Conservation (phyloP, 805 yeast species). For the Nakazawaea sp. region DNA sequence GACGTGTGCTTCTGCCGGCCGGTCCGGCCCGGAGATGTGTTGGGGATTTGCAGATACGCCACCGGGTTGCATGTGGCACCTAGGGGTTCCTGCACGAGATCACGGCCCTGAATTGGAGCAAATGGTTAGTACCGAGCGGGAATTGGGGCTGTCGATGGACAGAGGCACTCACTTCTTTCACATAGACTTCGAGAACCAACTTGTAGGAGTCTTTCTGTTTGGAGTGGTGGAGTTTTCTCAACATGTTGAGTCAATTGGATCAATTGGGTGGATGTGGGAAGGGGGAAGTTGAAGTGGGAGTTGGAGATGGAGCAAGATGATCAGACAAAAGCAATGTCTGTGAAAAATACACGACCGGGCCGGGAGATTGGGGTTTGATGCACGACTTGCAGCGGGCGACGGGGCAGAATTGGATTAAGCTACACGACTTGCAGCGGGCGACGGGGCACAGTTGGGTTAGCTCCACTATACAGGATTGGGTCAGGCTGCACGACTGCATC, state of each 20-base stretch:
- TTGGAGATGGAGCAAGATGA: background rate
- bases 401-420: too few species aligned
- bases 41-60: slow-evolving; percentile 1
- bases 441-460: too few species aligned
- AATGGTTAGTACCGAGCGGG: slow-evolving; percentile 1
- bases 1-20: slow-evolving; percentile 6
- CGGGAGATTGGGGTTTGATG: too few species aligned
- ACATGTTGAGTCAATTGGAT: background rate
- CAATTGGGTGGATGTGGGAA: too few species aligned
- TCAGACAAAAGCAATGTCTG: background rate
- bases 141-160: background rate
- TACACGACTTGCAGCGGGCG: too few species aligned
- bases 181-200: slow-evolving; percentile 8
- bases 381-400: too few species aligned
- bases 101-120: slow-evolving; percentile 5
- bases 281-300: too few species aligned
- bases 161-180: slow-evolving; percentile 10
- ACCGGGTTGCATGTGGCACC: slow-evolving; percentile 7
- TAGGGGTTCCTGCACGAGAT: slow-evolving; percentile 3
- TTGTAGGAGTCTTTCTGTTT: background rate
- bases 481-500: too few species aligned
- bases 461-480: too few species aligned
- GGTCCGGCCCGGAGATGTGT: slow-evolving; percentile 1
- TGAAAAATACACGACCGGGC: too few species aligned
- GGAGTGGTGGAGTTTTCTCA: slow-evolving; percentile 2